Base-by-base conservation (phyloP, 495 filamentous ascomycete genomes). In the Echria macrotheca region DNA sequence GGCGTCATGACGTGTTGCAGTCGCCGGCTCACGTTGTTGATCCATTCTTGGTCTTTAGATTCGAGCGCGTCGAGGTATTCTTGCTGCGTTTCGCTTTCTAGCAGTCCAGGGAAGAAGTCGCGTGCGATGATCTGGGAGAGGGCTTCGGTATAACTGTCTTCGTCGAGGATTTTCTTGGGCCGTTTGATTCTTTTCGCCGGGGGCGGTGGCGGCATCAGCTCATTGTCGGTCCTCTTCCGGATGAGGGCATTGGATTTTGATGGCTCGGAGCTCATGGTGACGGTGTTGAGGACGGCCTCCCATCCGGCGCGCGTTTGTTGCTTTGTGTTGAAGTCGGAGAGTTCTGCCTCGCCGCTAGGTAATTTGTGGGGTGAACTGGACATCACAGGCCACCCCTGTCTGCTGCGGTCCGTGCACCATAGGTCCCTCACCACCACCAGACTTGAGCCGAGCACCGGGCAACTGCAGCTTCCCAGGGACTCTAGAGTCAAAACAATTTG, bases 111-210 rank as follows among this genome's bases (percentile, higher is more conserved):
- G 65, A 96, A 98, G 75, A 93, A 98, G 69, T 98, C 94, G 31
- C 94, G 87, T 23, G 87, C 86, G 45, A 97, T 96, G 56, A 98
- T 97, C 41, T 96, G 84, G 1, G 91, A 95, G 21, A 98, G 70
- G 7, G 87, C 86, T 47, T 87, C 81, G 19, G 89, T 91, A 71
- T 98, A 98, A 55, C 82, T 81, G 57, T 98, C 93, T 74, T 98
- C 93, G 66, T 95, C 89, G 19, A 98, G 78, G 29, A 95, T 84
- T 40, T 83, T 91, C 50, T 86, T 76, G 3, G 93, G 93, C 23
- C 93, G 83, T 68, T 96, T 96, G 58, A 96, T 95, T 39, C 89
- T 82, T 63, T 95, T 97, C 18, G 86, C 77, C 1, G 85, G 82
- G 4, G 91, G 91, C 2, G 89, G 90, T 8, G 90, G 89, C 0